Evolutionary conservation across 345 rosid genomes (phyloP), one percentile per base, ranked within the genome.

Genomic region (Physaria fendleri): DNA sequence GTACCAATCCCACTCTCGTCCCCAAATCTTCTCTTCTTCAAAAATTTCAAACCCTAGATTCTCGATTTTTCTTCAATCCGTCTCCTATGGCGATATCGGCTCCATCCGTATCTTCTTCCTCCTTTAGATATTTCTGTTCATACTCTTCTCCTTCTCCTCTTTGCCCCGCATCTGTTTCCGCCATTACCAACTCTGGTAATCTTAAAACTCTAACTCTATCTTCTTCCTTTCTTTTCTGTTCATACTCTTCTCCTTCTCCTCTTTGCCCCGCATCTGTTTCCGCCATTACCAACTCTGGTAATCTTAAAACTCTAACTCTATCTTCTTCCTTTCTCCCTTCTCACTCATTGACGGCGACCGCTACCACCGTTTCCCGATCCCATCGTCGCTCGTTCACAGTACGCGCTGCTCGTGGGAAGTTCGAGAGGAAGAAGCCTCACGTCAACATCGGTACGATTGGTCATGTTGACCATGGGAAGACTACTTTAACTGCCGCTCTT

Each of bases 391-490:
- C 82, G 1, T 69, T 86, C 60, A 73, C 84, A 3, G 85, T 86
- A 18, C 87, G 84, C 7, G 97, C 95, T 6, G 97, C 96, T 34
- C 83, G 86, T 33, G 98, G 88, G 2, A 93, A 90, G 47, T 90
- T 93, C 82, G 99, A 94, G 84, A 60, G 99, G 25, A 87, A 87
- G 74, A 93, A 93, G 28, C 95, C 95, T 52, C 99, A 87, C 20
- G 78, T 93, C 47, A 89, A 93, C 78, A 81, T 93, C 57, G 94
- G 95, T 4, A 87, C 97, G 2, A 93, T 89, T 18, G 99, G 99
- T 23, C 97, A 87, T 18, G 97, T 89, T 48, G 97, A 93, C 90
- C 99, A 87, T 39, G 99, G 97, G 10, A 87, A 93, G 72, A 93
- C 96, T 11, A 87, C 99, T 17, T 65, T 87, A 32, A 93, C 95